Base-by-base conservation (phyloP, 1,284 basidiomycete species). In the Ustilago sp. region DNA sequence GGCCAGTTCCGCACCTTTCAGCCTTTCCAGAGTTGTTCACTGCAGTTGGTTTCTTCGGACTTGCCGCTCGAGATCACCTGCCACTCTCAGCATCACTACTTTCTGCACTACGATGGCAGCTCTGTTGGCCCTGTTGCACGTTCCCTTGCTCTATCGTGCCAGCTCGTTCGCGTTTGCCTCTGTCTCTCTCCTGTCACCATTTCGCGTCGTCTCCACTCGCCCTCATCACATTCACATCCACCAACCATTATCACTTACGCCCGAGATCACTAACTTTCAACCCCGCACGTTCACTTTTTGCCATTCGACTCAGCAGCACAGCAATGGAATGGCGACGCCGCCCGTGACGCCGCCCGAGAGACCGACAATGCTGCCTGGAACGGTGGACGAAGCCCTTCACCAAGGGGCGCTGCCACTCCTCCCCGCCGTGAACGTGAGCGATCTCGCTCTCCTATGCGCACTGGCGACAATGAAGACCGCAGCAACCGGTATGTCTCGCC, bases 271-370 rank as follows among this genome's bases (percentile, higher is more conserved):
- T 68, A 57, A 68, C 70, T 34, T 43, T 54, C 65, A 48, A 48
- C 60, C 64, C 60, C 64, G 70, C 64, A 35, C 58, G 56, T 54
- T 52, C 23, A 28, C 51, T 58, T 64, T 63, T 51, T 72, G 61
- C 60, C 65, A 66, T 61, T 58, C 68, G 57, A 66, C 56, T 39
- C 63, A 74, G 61, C 72, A 74, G 72, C 72, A 32, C 72, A 74
- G 72, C 72, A 66, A 67, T 75, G 74, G 74, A 77, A 79, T 57
- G 79, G 70, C 70, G 74, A 79, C 63, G 71, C 77, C 43, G 79
- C 74, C n/a, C 77, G 75, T 45, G 73, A 79, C 47, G 75, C 78
- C 38, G 76, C 75, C 28, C 72, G 76, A 38, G 74, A 76, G 55
- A 71, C 74, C 61, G 78, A 80, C 67, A 74, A 74, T 28, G 59